Evolutionary conservation across 176 grass and related monocot species (phyloP).

Genomic region (Hsuehochloa calcarea): DNA sequence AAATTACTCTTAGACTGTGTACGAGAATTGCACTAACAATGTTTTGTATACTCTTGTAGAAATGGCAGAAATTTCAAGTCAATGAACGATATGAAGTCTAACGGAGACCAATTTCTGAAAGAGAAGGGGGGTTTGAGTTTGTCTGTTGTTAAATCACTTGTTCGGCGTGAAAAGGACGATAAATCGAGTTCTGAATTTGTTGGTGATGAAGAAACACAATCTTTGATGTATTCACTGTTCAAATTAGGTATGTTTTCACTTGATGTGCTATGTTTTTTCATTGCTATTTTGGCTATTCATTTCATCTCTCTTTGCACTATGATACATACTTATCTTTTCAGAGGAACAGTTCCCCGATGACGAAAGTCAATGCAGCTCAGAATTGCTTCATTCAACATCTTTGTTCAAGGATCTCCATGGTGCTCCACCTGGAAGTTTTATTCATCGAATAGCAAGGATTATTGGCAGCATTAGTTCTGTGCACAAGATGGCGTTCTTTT

Average conservation of each 20-base stretch:
- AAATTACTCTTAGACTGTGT: background rate
- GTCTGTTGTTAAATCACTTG: constrained; percentile 87
- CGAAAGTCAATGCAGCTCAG: constrained; percentile 31
- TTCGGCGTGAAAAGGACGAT: constrained; percentile 87
- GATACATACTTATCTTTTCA: constrained; percentile 50
- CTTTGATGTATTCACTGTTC: constrained; percentile 62
- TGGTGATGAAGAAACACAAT: constrained; percentile 76
- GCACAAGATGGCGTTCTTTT: constrained; percentile 87
- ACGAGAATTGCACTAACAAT: background rate
- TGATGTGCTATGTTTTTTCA: background rate
- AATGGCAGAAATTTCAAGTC: constrained; percentile 66
- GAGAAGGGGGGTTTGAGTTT: constrained; percentile 86
- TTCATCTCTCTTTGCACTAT: constrained; percentile 34
- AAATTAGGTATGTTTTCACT: constrained; percentile 57
- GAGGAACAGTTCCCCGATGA: constrained; percentile 46
- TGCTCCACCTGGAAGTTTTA: constrained; percentile 85
- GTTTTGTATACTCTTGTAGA: constrained; percentile 27
- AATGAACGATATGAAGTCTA: constrained; percentile 64
- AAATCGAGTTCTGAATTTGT: constrained; percentile 50
- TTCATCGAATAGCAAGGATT: constrained; percentile 64
- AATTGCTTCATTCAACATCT: constrained; percentile 36
- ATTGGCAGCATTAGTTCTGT: constrained; percentile 76
- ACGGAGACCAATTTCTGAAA: constrained; percentile 60
- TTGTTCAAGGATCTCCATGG: constrained; percentile 69
- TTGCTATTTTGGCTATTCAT: background rate